Base-by-base conservation (phyloP, 768 basidiomycete genomes). In the Solioccasus polychromus region DNA sequence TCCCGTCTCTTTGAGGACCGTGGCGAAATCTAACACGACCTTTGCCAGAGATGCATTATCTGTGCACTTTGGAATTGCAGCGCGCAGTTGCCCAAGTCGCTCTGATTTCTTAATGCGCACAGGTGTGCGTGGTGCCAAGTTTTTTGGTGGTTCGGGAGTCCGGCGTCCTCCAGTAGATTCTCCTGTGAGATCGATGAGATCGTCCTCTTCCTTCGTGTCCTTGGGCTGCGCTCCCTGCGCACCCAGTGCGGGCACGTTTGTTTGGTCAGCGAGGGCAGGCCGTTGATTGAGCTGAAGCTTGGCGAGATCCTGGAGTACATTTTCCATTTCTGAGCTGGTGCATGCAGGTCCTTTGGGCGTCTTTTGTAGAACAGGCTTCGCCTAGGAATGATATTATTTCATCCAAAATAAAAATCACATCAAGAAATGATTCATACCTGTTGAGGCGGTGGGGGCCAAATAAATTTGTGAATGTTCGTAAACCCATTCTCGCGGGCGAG, bases 381-480 rank as follows among this genome's bases (percentile, higher is more conserved):
- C 57, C 66, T 69, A 24, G 15, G 9, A 37, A 44, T 15, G 20
- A 26, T 29, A 3, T 32, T 42, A 11, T 40, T 23, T 55, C 35
- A 51, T 37, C 35, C 4, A 14, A 25, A 28, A 45, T 18, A 35
- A 35, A 29, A 22, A 20, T n/a, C 23, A 4, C 9, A 23, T 34
- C 28, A 24, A 8, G 10, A 29, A 41, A 43, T 37, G 14, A 45
- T 41, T 12, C 50, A 11, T 59, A 71, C 63, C 65, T 63, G 62
- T 37, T 58, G 46, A 53, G 53, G 64, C n/a, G 75, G 76, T 10
- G 85, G 81, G 3, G 86, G 86, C 87, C 87, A 90, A 31, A 87
- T 69, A 54, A 90, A 85, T 22, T 71, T 75, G 22, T 85, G 78
- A 42, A 71, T 71, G 18, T 73, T 68, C 3, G 71, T 71, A 52